Base-by-base conservation (phyloP, 2,329 filamentous ascomycete genomes). In the Coleophoma crateriformis region DNA sequence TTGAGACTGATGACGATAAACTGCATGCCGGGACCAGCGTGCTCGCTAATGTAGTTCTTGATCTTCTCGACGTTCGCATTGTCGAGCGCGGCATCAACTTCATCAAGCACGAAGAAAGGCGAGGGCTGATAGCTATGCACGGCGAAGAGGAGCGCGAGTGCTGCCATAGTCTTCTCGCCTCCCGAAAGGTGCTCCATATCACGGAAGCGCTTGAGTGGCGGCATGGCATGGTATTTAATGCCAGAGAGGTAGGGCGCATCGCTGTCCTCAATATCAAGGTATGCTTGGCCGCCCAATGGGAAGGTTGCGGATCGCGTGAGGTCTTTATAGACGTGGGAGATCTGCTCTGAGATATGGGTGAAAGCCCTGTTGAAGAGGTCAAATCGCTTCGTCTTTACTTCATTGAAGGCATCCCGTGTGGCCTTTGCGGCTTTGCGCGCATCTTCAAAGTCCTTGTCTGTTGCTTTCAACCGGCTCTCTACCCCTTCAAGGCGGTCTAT, bases 151-250 rank as follows among this genome's bases (percentile, higher is more conserved):
- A 99, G 77, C n/a, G 94, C 94, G 37, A 99, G 76, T 13, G 94
- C 94, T 2, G 94, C 94, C 85, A 99, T 99, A 0, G 94, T 99
- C 77, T 99, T 99, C 71, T 99, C 94, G 49, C 94, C 94, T 61
- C 94, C 94, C 1, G 90, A 96, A 10, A 99, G 75, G 66, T 96
- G 94, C 68, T 99, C 94, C 94, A 99, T 99, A 68, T 99, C 95
- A 61, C 94, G 82, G 80, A 99, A 99, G 42, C 94, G 90, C 73
- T 99, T 99, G 54, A 96, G 82, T 1, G 94, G 94, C 17, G 94
- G 94, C 91, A 97, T 99, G 54, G 94, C 95, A 66, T 97, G 91
- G 70, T 99, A 99, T 65, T 96, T 96, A 70, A 99, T 90, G 33
- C 94, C 94, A 38, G 88, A 90, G 4, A 96, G 81, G 67, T 97